Evolutionary conservation across 306 rosid genomes (phyloP), one percentile per base, ranked within the genome.

Genomic region (Trifolium pratense): DNA sequence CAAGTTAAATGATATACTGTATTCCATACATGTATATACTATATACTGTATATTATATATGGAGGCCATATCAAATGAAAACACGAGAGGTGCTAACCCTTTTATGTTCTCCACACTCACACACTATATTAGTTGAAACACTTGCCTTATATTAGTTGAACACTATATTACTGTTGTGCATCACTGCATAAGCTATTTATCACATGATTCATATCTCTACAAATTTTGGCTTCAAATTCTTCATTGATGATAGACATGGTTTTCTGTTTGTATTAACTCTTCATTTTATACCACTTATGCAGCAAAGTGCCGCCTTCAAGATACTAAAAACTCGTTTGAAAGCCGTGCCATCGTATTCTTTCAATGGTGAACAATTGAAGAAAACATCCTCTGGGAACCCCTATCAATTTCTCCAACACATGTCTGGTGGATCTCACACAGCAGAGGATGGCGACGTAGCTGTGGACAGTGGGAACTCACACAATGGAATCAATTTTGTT

Each of bases 261-360:
- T 46, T 70, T 25, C 36, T 34, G 31, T 39, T 60, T 16, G 21
- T 73, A 36, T 40, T 78, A 39, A 67, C 82, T 42, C 46, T 66
- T 70, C 70, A 58, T 78, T 66, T 84, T 62, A 20, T 75, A 13
- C 59, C 64, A 43, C 56, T 31, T 31, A 71, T 76, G 83, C 96
- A 95, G 99, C 99, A 95, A 95, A 95, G 97, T 82, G 91, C 92
- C 1, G 99, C 99, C 56, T 95, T 95, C 74, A 92, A 91, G 89
- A 86, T 95, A 76, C 86, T 95, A 39, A 81, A 87, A 75, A 95
- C 97, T 9, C 97, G 97, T 49, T 83, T 95, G 74, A 88, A 95
- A 86, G 91, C 96, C 10, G 91, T 95, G 76, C 97, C 97, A 2
- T 81, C 88, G 0, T 87, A 88, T 80, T 81, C 97, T 21, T 90